phyloP scores from a whole-genome alignment of 2,329 filamentous ascomycete genomes.

The Arthrobotrys iridis region DNA sequence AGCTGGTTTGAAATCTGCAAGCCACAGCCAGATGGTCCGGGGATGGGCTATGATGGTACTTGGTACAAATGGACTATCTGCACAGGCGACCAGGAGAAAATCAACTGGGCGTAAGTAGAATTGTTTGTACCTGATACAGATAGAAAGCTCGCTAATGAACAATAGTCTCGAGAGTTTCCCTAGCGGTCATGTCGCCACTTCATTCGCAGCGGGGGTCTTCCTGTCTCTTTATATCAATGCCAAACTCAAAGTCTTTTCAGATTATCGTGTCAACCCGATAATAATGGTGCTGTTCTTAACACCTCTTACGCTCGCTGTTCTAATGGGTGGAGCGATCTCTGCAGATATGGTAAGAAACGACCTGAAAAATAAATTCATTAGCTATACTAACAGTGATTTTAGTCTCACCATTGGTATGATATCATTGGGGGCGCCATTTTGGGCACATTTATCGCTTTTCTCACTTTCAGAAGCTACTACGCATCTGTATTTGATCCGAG shows the following conservation, averaged over 20 bases:
- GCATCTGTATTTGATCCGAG: conserved; percentile 26
- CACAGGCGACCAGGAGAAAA: conserved; percentile 35
- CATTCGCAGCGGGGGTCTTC: conserved; percentile 37
- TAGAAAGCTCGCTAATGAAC: neutral
- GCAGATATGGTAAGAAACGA: conserved; percentile 33
- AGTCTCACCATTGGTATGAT: conserved; percentile 49
- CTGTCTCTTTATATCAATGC: conserved; percentile 44
- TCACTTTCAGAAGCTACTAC: conserved; percentile 26
- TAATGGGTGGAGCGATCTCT: conserved; percentile 48
- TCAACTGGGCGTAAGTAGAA: conserved; percentile 35
- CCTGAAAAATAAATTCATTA: neutral
- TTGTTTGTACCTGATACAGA: neutral
- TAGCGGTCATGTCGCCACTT: conserved; percentile 48
- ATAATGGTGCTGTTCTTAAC: conserved; percentile 32
- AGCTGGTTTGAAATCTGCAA: conserved; percentile 40
- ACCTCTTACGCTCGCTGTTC: conserved; percentile 29
- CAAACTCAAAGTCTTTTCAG: conserved; percentile 40
- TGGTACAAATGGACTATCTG: conserved; percentile 48
- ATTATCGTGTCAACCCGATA: conserved; percentile 36
- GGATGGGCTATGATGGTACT: conserved; percentile 29
- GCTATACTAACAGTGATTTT: neutral
- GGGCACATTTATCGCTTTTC: conserved; percentile 27
- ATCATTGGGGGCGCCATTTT: conserved; percentile 37
- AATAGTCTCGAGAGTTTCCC: conserved; percentile 45
- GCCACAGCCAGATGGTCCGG: conserved; percentile 20